Percentiles rank a stretch among this genome's conserved stretches.
Evolutionary conservation across 768 basidiomycete genomes (phyloP).

Genomic region (Lentinula edodes): DNA sequence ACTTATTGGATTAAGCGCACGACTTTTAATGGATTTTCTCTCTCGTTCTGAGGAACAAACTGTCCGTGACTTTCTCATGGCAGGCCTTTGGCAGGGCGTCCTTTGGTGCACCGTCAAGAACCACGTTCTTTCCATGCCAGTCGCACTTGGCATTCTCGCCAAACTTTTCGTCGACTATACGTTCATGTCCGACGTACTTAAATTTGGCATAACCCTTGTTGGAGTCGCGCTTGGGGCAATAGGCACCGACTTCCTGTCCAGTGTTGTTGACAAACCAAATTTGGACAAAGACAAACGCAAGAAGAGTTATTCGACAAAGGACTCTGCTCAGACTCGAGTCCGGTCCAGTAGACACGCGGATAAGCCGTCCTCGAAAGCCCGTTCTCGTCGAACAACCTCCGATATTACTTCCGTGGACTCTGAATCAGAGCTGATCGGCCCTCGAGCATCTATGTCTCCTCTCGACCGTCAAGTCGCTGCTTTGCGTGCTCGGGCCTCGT

Average conservation of each 20-base stretch:
- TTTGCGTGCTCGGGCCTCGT: conserved; percentile 68
- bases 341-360: conserved; percentile 14
- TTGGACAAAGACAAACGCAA: conserved; percentile 27
- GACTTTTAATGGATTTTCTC: conserved; percentile 59
- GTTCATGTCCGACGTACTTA: conserved; percentile 44
- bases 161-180: conserved; percentile 65
- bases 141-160: conserved; percentile 50
- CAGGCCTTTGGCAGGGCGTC: conserved; percentile 73
- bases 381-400: conserved; percentile 29
- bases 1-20: conserved; percentile 69
- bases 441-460: conserved; percentile 51
- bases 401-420: conserved; percentile 69
- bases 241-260: conserved; percentile 65
- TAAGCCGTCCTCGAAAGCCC: conserved; percentile 6
- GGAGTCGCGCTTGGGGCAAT: conserved; percentile 67
- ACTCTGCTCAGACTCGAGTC: conserved; percentile 13
- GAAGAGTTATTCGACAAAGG: conserved; percentile 18
- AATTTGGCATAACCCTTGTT: conserved; percentile 54
- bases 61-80: conserved; percentile 56
- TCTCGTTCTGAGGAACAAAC: conserved; percentile 40
- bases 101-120: conserved; percentile 62
- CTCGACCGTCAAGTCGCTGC: conserved; percentile 71
- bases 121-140: conserved; percentile 46
- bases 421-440: conserved; percentile 58
- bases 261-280: conserved; percentile 48